Evolutionary conservation across 2,329 filamentous ascomycete genomes (phyloP), one percentile per base, ranked within the genome.

Genomic region (Blumeriella jaapii): DNA sequence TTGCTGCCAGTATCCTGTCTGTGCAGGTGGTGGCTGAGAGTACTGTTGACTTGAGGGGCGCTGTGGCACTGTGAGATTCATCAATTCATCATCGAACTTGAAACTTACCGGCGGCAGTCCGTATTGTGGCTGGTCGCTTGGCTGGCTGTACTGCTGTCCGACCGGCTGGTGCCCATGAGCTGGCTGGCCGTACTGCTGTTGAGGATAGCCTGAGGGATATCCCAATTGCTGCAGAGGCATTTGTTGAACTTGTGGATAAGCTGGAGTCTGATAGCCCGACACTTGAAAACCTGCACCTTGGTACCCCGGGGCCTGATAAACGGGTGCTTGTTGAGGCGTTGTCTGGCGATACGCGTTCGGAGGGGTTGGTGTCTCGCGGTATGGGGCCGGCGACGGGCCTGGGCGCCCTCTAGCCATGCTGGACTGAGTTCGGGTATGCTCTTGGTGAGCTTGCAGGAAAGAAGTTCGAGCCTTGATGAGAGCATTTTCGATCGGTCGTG

Each of bases 401-500:
- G 55, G 65, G 48, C 63, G 71, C 52, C 59, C 62, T 46, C 65
- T 67, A 42, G 61, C 64, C 45, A 65, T 66, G 39, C 74, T 69
- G 42, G 70, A 68, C 44, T 75, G 72, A 32, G 58, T 64, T 45
- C 71, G 67, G 29, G 65, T 60, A 45, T 69, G 65, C 45, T 67
- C 62, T 46, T 75, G 71, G 43, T 74, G 65, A 22, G 64, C 64
- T 44, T 78, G 74, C 40, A 79, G 61, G 20, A 71, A 70, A 15
- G 68, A 71, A 4, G 69, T 72, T 44, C 50, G 53, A 25, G 82
- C 85, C 59, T 91, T 94, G 58, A 91, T 84, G 40, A 98, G 67
- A 32, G 89, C 87, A 59, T 85, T 93, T 59, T 98, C 91, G 48
- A 98, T 96, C 27, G 84, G 83, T 34, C 82, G 74, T 27, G 89